Evolutionary conservation across 2,329 filamentous ascomycete species (phyloP).

Genomic region (Teratosphaeriaceae sp.): DNA sequence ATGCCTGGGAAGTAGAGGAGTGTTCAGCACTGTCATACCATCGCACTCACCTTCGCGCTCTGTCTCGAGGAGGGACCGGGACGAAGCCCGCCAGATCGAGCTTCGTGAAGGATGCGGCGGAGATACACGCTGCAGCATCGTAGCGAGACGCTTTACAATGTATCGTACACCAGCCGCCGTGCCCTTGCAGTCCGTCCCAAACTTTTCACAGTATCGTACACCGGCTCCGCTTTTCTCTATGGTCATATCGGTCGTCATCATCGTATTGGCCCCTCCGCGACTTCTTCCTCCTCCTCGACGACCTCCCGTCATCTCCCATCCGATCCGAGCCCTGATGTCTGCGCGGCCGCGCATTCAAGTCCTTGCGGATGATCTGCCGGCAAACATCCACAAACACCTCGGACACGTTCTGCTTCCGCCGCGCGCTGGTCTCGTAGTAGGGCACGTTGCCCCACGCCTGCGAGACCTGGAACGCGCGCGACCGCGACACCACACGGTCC

Average conservation of each 20-base stretch:
- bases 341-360: conserved; percentile 18
- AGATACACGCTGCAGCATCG: no score
- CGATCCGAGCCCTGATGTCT: conserved; percentile 3
- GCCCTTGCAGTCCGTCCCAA: no score
- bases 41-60: neutral
- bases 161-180: neutral
- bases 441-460: conserved; percentile 80
- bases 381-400: conserved; percentile 61
- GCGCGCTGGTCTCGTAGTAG: conserved; percentile 84
- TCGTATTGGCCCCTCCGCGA: conserved; percentile 6
- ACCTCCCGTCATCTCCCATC: conserved; percentile 1
- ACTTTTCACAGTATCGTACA: conserved; percentile 17
- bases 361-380: conserved; percentile 32
- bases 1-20: neutral
- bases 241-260: conserved; percentile 8
- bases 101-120: no score
- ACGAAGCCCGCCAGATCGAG: neutral
- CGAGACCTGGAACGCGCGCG: conserved; percentile 76
- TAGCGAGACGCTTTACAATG: no score
- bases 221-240: conserved; percentile 8
- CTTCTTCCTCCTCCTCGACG: conserved; percentile 4
- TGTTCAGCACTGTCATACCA: no score
- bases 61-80: neutral
- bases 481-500: conserved; percentile 69
- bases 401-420: conserved; percentile 78